phyloP scores from a whole-genome alignment of 2,329 filamentous ascomycete genomes.

The Geoglossum cookeanum region DNA sequence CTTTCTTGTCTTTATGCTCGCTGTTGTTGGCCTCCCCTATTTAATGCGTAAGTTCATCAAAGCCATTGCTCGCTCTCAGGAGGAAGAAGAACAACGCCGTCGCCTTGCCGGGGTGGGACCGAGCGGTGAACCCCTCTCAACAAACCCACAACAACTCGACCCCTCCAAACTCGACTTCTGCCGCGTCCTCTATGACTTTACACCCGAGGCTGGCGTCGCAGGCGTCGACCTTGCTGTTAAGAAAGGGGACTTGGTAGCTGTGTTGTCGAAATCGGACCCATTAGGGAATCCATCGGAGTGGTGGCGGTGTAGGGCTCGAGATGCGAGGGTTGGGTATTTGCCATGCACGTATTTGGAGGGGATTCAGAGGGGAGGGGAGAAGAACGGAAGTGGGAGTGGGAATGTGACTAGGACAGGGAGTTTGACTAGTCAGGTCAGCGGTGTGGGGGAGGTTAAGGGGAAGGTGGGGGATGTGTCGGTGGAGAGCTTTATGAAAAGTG shows the following conservation, averaged over 20 bases:
- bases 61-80: conserved; percentile 61
- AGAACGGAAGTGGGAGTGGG: conserved; percentile 24
- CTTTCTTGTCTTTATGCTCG: conserved; percentile 84
- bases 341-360: conserved; percentile 77
- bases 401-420: conserved; percentile 23
- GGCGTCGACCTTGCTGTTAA: conserved; percentile 80
- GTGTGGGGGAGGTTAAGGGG: conserved; percentile 31
- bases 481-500: conserved; percentile 53
- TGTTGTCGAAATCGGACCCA: conserved; percentile 81
- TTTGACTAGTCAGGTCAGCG: conserved; percentile 18
- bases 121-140: conserved; percentile 23
- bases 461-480: conserved; percentile 45
- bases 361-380: conserved; percentile 32
- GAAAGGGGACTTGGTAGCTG: conserved; percentile 89
- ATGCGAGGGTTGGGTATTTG: conserved; percentile 80
- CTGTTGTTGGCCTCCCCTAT: conserved; percentile 88
- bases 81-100: conserved; percentile 55
- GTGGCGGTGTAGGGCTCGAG: conserved; percentile 87
- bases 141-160: conserved; percentile 37
- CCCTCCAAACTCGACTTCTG: conserved; percentile 92
- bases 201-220: conserved; percentile 42
- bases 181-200: conserved; percentile 84
- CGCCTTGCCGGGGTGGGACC: conserved; percentile 31
- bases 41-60: conserved; percentile 93
- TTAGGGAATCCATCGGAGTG: conserved; percentile 84